Evolutionary conservation across 768 basidiomycete species (phyloP).

Genomic region (Leccinum imitatum): DNA sequence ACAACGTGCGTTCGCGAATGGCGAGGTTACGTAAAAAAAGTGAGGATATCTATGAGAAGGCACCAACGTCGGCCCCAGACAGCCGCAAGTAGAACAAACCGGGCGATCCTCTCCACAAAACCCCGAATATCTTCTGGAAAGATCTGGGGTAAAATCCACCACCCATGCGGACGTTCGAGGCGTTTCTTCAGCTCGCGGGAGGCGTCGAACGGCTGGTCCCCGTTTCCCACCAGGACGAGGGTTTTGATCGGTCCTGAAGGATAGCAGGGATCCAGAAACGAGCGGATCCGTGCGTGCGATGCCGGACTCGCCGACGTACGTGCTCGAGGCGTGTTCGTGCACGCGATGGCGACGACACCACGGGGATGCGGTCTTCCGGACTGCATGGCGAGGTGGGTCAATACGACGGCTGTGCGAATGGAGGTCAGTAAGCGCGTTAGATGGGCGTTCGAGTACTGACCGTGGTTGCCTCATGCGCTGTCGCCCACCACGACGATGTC

Average conservation of each 20-base stretch:
- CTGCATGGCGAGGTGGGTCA: slow-evolving; percentile 44
- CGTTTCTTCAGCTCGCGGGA: slow-evolving; percentile 13
- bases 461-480: slow-evolving; percentile 28
- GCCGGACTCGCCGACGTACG: slow-evolving; percentile 17
- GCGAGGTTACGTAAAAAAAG: not conserved
- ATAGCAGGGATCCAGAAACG: slow-evolving; percentile 13
- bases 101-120: slow-evolving; percentile 11
- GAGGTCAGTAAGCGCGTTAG: too few relatives aligned
- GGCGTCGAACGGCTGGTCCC: slow-evolving; percentile 14
- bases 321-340: not conserved
- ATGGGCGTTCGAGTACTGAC: slow-evolving; percentile 8
- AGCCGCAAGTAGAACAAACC: not conserved
- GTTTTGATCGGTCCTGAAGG: slow-evolving; percentile 17
- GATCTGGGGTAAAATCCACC: slow-evolving; percentile 16
- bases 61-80: not conserved
- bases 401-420: slow-evolving; percentile 15
- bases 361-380: slow-evolving; percentile 47
- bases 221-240: slow-evolving; percentile 18
- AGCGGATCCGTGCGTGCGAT: slow-evolving; percentile 17
- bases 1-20: not conserved
- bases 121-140: slow-evolving; percentile 17
- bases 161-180: slow-evolving; percentile 20
- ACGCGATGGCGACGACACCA: slow-evolving; percentile 52
- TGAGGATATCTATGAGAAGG: not conserved
- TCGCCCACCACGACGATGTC: slow-evolving; percentile 24